Conservation (phyloP, 345 rosid species). For the Gossypium stocksii region DNA sequence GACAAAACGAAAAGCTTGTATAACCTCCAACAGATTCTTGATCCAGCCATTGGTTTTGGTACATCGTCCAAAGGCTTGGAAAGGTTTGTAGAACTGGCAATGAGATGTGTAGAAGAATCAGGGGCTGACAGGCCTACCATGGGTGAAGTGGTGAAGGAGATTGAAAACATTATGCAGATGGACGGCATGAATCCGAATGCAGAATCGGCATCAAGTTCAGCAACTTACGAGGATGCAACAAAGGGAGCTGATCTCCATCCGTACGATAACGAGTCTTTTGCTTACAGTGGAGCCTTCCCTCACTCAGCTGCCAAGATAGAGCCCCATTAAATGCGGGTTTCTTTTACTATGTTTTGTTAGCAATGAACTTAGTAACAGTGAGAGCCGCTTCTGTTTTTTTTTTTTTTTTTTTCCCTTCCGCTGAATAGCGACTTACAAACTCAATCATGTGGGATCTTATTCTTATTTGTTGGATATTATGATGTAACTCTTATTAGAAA, state of each 20-base stretch:
- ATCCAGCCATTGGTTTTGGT: slow-evolving; percentile 46
- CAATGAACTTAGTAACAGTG: slow-evolving; percentile 20
- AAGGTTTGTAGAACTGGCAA: slow-evolving; percentile 55
- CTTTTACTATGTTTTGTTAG: not conserved
- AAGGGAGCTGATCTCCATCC: slow-evolving; percentile 10
- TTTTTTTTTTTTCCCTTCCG: not conserved
- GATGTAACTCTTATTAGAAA: not conserved
- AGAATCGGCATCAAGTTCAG: slow-evolving; percentile 52
- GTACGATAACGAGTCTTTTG: slow-evolving; percentile 7
- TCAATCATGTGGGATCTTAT: not conserved
- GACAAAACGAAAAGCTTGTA: slow-evolving; percentile 50
- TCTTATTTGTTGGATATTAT: slow-evolving; percentile 3
- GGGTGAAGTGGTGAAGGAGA: slow-evolving; percentile 73
- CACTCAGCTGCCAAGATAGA: not conserved
- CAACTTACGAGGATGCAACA: slow-evolving; percentile 4
- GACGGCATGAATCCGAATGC: slow-evolving; percentile 56
- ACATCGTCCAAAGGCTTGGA: slow-evolving; percentile 51
- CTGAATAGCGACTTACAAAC: not conserved
- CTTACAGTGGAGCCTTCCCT: not conserved
- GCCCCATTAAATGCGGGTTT: not conserved
- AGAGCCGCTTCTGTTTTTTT: not conserved
- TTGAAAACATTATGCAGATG: slow-evolving; percentile 58
- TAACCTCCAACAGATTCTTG: slow-evolving; percentile 61
- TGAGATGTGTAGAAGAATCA: slow-evolving; percentile 59
- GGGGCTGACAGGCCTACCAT: slow-evolving; percentile 62